Evolutionary conservation across 1,139 yeast species (phyloP).

Genomic region (Hansenula sp.): DNA sequence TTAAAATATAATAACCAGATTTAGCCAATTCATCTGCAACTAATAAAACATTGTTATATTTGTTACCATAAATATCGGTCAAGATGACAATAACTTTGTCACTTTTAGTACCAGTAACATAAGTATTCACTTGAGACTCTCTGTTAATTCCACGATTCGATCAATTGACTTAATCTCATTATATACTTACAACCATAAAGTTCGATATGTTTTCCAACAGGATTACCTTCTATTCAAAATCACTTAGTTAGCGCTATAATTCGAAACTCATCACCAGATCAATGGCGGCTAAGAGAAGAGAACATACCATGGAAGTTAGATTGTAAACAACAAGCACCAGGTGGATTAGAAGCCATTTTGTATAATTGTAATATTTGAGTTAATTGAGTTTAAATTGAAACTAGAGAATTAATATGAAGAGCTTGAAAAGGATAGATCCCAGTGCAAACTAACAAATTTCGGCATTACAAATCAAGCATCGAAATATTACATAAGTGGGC

Average conservation of each 20-base stretch:
- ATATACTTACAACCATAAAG: slow-evolving; percentile 21
- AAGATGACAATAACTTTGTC: slow-evolving; percentile 54
- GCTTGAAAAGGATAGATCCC: no score
- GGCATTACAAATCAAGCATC: no score
- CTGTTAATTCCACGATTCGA: no score
- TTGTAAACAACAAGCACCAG: slow-evolving; percentile 42
- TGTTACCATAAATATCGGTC: slow-evolving; percentile 68
- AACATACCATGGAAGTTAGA: slow-evolving; percentile 33
- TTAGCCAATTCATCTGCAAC: slow-evolving; percentile 71
- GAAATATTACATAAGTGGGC: no score
- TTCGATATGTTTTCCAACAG: slow-evolving; percentile 13
- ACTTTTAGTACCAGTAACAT: slow-evolving; percentile 24
- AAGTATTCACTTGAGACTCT: slow-evolving; percentile 17
- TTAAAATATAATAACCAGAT: slow-evolving; percentile 60
- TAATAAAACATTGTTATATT: slow-evolving; percentile 44
- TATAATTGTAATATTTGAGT: neutral
- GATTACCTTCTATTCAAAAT: slow-evolving; percentile 11
- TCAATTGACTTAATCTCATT: no score
- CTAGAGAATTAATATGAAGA: no score
- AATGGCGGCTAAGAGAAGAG: neutral
- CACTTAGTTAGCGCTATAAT: neutral
- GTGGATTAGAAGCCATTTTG: slow-evolving; percentile 48
- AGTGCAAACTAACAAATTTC: no score
- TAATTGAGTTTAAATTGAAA: neutral
- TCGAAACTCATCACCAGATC: neutral